Conservation (phyloP, 306 rosid species). For the Cyamopsis tetragonoloba region DNA sequence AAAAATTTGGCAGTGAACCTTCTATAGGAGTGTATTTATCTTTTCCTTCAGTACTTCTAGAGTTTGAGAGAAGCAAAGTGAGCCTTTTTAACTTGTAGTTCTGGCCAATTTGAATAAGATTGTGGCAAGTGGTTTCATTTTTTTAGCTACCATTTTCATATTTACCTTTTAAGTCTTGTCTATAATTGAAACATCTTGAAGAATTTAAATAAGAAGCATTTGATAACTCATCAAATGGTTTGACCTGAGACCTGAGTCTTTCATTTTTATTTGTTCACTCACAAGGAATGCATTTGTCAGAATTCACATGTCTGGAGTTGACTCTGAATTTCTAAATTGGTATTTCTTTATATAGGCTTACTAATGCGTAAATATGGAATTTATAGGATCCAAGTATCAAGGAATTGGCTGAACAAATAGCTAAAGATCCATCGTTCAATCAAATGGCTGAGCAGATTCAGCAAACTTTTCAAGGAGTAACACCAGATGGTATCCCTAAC, state of each 20-base stretch:
- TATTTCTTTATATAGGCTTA: not conserved
- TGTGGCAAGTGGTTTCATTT: slow-evolving; percentile 10
- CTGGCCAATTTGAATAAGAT: slow-evolving; percentile 6
- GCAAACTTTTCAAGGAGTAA: slow-evolving; percentile 71
- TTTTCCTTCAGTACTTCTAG: not conserved
- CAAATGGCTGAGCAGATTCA: slow-evolving; percentile 99
- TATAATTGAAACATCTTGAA: not conserved
- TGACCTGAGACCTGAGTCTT: not conserved
- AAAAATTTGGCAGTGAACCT: not conserved
- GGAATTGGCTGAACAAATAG: slow-evolving; percentile 93
- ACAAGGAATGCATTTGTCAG: slow-evolving; percentile 4
- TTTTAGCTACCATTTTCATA: not conserved
- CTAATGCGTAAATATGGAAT: slow-evolving; percentile 23
- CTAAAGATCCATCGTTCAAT: slow-evolving; percentile 92
- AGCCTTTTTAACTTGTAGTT: not conserved
- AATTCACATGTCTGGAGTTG: slow-evolving; percentile 20
- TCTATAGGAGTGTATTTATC: not conserved
- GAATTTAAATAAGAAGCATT: not conserved
- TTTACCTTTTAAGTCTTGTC: not conserved
- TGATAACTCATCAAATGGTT: not conserved
- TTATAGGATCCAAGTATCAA: slow-evolving; percentile 95
- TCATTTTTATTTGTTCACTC: not conserved
- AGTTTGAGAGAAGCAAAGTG: not conserved
- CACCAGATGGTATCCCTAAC: slow-evolving; percentile 67
- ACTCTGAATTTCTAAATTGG: not conserved